Conservation (phyloP, 2,329 filamentous ascomycete genomes). For the Phialophora chinensis region DNA sequence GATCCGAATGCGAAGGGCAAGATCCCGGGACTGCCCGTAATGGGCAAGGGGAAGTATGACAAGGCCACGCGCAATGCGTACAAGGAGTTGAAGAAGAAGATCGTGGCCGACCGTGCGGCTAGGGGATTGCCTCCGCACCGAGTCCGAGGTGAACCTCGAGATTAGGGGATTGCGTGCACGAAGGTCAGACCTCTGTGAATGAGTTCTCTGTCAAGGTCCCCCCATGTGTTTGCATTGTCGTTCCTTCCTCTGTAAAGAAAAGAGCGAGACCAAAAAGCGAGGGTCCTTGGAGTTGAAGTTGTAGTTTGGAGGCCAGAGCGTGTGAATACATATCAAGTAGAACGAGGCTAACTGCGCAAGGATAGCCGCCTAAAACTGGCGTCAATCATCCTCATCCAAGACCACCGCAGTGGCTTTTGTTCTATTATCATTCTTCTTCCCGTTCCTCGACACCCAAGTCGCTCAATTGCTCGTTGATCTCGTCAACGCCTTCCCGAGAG, state of each 20-base stretch:
- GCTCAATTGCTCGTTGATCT: background rate
- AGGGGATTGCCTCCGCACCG: background rate
- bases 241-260: background rate
- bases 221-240: background rate
- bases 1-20: conserved; percentile 24
- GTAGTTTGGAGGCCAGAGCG: background rate
- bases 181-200: too few relatives aligned
- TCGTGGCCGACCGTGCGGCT: conserved; percentile 13
- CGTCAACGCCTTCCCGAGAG: background rate
- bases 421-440: background rate
- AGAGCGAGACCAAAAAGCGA: background rate
- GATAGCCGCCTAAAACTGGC: background rate
- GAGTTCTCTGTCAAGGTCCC: background rate
- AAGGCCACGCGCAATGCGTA: conserved; percentile 28
- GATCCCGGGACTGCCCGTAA: conserved; percentile 25
- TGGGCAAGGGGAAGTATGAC: conserved; percentile 33
- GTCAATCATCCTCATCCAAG: too few relatives aligned
- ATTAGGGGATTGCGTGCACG: background rate
- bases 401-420: too few relatives aligned
- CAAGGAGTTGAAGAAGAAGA: conserved; percentile 29
- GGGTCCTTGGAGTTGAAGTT: background rate
- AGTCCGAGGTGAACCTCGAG: background rate
- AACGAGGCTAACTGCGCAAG: background rate
- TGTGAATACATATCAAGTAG: background rate
- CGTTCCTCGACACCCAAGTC: background rate